These are phyloP conservation scores for Fraxinus platypoda DNA, from an alignment of 305 asterid species.

Conservation along the genomic window DNA sequence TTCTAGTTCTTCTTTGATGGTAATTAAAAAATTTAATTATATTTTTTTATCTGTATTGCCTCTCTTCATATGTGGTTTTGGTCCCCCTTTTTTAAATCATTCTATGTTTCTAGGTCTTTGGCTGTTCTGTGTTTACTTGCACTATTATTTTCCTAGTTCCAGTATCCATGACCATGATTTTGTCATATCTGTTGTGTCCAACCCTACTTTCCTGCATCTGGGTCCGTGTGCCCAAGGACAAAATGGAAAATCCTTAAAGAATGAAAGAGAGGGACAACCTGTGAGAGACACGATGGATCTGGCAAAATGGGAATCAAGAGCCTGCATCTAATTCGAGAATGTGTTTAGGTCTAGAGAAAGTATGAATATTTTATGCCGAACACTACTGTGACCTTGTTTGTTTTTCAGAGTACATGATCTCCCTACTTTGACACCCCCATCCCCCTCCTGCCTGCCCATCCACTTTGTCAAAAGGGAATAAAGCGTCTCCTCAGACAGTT, in stretches of 20 bases:
- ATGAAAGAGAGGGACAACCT: background rate
- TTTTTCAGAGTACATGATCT: background rate
- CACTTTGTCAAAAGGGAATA: background rate
- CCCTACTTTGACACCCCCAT: background rate
- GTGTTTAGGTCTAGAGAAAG: background rate
- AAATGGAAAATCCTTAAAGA: background rate
- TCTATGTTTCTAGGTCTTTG: background rate
- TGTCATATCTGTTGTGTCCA: background rate
- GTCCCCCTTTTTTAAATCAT: background rate
- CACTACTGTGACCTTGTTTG: background rate
- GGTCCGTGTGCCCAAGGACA: background rate
- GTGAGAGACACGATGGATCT: background rate
- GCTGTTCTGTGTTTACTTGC: background rate
- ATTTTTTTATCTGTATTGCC: background rate
- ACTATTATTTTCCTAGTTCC: background rate
- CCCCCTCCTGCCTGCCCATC: background rate
- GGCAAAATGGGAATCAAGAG: background rate
- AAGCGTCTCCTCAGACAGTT: background rate
- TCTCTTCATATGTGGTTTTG: background rate
- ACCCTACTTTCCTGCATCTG: background rate
- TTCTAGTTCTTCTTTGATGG: constrained; percentile 50
- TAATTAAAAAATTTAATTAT: constrained; percentile 17
- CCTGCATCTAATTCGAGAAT: background rate
- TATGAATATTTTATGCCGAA: background rate
- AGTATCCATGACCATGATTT: background rate